Evolutionary conservation across 2,329 filamentous ascomycete genomes (phyloP).

Genomic region (Pseudodiploospora longispora): DNA sequence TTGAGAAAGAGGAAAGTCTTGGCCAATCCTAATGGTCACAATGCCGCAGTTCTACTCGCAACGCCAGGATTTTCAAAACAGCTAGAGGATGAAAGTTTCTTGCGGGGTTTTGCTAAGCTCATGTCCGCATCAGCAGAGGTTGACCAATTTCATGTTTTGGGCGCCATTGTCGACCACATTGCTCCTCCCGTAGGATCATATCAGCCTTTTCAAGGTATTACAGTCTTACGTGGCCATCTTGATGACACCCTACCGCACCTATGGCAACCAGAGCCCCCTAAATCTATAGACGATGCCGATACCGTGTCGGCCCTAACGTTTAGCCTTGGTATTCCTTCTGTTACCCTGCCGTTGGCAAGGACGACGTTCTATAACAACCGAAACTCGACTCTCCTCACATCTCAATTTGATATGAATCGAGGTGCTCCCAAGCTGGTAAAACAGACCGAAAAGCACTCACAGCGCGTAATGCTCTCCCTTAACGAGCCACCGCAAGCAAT

Average conservation of each 20-base stretch:
- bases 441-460: constrained; percentile 29
- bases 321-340: constrained; percentile 25
- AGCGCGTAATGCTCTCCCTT: constrained; percentile 24
- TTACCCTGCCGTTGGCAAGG: constrained; percentile 62
- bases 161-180: constrained; percentile 50
- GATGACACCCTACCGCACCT: constrained; percentile 36
- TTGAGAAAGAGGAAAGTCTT: constrained; percentile 16
- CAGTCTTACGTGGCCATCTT: constrained; percentile 39
- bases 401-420: constrained; percentile 19
- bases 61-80: constrained; percentile 40
- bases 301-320: constrained; percentile 35
- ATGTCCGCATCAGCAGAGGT: constrained; percentile 35
- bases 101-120: constrained; percentile 34
- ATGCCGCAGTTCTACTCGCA: constrained; percentile 42
- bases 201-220: constrained; percentile 36
- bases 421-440: constrained; percentile 15
- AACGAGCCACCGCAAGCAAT: constrained; percentile 13
- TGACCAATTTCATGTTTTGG: constrained; percentile 37
- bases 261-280: constrained; percentile 28
- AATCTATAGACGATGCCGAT: constrained; percentile 22
- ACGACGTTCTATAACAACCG: constrained; percentile 68
- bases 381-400: constrained; percentile 47
- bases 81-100: constrained; percentile 36
- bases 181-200: constrained; percentile 25
- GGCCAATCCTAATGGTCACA: constrained; percentile 20